Evolutionary conservation across 2,329 filamentous ascomycete genomes (phyloP).

Genomic region (Lojkania enalia): DNA sequence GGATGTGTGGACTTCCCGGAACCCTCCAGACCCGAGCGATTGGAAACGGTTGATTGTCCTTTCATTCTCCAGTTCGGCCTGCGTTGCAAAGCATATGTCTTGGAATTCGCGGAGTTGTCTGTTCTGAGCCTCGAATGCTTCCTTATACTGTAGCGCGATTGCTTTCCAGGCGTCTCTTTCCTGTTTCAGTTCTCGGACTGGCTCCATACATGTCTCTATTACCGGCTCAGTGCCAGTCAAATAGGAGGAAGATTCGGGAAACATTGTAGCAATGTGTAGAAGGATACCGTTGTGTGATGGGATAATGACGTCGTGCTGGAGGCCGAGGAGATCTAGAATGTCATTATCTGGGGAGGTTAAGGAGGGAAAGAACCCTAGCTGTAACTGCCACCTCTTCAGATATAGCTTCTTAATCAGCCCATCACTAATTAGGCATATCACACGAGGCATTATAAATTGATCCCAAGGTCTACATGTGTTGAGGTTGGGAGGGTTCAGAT

Average conservation of each 20-base stretch:
- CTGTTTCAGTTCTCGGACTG: slow-evolving; percentile 28
- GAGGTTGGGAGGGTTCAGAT: too few species aligned
- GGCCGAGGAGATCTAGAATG: neutral
- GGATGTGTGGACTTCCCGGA: too few species aligned
- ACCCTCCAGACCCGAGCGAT: neutral
- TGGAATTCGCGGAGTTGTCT: slow-evolving; percentile 27
- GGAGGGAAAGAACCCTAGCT: too few species aligned
- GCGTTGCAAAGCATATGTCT: slow-evolving; percentile 34
- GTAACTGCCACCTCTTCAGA: too few species aligned
- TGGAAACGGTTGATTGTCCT: slow-evolving; percentile 18
- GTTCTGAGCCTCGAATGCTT: slow-evolving; percentile 32
- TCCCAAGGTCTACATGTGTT: too few species aligned
- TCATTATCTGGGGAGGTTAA: neutral
- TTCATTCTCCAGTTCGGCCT: slow-evolving; percentile 40
- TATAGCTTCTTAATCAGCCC: too few species aligned
- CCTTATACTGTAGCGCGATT: slow-evolving; percentile 31
- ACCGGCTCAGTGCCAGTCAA: neutral
- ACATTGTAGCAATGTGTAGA: slow-evolving; percentile 24
- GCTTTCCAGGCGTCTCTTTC: slow-evolving; percentile 37
- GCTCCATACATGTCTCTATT: neutral
- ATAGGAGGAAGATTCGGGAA: neutral
- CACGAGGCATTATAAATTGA: too few species aligned
- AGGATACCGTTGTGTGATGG: slow-evolving; percentile 9
- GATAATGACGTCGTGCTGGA: neutral
- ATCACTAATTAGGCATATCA: too few species aligned